A percentile compares a stretch with the other conserved stretches of the same genome.
phyloP scores from a whole-genome alignment of 306 rosid genomes.

The Vigna trinervia region DNA sequence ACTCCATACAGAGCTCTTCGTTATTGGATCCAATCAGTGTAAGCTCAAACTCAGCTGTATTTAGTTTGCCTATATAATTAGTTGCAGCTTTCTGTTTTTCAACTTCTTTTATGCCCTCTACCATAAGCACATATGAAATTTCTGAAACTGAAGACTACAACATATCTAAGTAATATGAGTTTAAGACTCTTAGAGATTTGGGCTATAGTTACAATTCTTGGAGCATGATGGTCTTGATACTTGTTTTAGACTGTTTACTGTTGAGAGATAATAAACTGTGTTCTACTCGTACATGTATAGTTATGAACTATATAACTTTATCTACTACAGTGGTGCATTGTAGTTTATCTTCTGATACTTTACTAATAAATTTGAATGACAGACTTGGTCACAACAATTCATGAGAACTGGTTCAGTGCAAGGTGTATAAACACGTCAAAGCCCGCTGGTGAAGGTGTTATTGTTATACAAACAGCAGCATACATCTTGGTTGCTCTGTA shows the following conservation, averaged over 20 bases:
- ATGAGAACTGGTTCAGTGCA: slow-evolving; percentile 89
- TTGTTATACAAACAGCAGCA: slow-evolving; percentile 81
- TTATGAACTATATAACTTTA: slow-evolving; percentile 20
- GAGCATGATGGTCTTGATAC: neutral
- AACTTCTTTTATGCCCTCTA: neutral
- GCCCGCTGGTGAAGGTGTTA: slow-evolving; percentile 92
- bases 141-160: slow-evolving; percentile 4
- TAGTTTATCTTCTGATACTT: slow-evolving; percentile 38
- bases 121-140: neutral
- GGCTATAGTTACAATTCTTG: slow-evolving; percentile 12
- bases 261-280: neutral
- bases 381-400: slow-evolving; percentile 88
- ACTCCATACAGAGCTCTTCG: slow-evolving; percentile 74
- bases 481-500: slow-evolving; percentile 84
- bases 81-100: slow-evolving; percentile 13
- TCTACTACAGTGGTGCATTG: slow-evolving; percentile 9
- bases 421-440: slow-evolving; percentile 95
- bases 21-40: slow-evolving; percentile 83
- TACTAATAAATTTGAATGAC: slow-evolving; percentile 51
- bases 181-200: slow-evolving; percentile 23
- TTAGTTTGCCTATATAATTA: slow-evolving; percentile 22
- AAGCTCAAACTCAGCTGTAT: slow-evolving; percentile 41
- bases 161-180: slow-evolving; percentile 15
- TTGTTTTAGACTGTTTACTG: slow-evolving; percentile 14
- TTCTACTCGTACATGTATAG: slow-evolving; percentile 2